These are phyloP conservation scores for Suillus paluster DNA, from an alignment of 768 basidiomycete genomes.

Conservation along the genomic window DNA sequence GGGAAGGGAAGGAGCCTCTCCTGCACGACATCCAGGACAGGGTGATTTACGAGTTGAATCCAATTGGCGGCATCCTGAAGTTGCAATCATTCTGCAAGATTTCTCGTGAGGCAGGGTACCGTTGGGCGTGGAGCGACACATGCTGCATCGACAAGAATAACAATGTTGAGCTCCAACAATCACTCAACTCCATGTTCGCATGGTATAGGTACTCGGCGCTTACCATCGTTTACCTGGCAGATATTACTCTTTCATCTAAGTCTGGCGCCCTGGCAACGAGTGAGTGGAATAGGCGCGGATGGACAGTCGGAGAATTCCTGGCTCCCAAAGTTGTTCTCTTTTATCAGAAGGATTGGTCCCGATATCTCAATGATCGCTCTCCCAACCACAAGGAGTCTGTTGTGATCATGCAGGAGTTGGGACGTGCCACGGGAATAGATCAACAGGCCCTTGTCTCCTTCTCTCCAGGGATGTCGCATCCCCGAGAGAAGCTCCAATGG, in stretches of 20 bases:
- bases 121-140: too few relatives aligned
- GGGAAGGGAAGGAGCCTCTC: not conserved
- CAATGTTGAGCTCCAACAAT: slow-evolving; percentile 15
- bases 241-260: not conserved
- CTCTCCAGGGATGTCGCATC: not conserved
- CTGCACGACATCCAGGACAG: not conserved
- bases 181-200: not conserved
- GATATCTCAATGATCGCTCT: not conserved
- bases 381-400: not conserved
- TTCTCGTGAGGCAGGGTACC: too few relatives aligned
- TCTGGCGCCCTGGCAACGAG: not conserved
- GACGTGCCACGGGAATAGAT: not conserved
- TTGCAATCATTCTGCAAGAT: too few relatives aligned
- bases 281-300: not conserved
- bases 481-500: not conserved
- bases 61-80: not conserved
- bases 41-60: too few relatives aligned
- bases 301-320: too few relatives aligned
- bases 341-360: too few relatives aligned
- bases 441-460: not conserved
- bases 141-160: slow-evolving; percentile 18
- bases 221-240: not conserved
- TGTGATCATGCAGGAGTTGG: not conserved
- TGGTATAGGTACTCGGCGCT: too few relatives aligned
- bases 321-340: too few relatives aligned